phyloP scores from a whole-genome alignment of 768 basidiomycete species.

The Lactifluus rugatus region DNA sequence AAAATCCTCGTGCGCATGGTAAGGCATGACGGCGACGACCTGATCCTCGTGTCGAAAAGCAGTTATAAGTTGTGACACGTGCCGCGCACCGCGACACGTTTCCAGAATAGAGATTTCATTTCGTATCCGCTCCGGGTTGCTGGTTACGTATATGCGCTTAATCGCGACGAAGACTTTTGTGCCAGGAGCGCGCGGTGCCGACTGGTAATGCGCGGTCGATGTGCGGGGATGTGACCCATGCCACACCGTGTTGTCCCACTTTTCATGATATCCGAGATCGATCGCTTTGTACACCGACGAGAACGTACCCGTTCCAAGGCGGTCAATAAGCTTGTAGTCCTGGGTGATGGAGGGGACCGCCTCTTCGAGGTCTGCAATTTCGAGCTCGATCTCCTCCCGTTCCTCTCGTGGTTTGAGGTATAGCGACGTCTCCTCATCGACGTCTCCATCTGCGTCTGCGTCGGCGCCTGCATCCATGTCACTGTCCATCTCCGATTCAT shows the following conservation, averaged over 20 bases:
- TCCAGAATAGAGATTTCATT: slow-evolving; percentile 92
- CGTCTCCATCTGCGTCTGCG: slow-evolving; percentile 31
- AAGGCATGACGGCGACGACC: slow-evolving; percentile 90
- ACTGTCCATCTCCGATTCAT: slow-evolving; percentile 25
- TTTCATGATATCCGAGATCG: slow-evolving; percentile 63
- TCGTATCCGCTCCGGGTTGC: slow-evolving; percentile 81
- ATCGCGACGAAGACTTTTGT: slow-evolving; percentile 77
- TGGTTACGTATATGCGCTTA: slow-evolving; percentile 96
- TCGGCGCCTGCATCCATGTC: slow-evolving; percentile 19
- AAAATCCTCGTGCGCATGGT: slow-evolving; percentile 87
- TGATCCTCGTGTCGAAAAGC: slow-evolving; percentile 89
- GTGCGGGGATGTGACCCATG: slow-evolving; percentile 50
- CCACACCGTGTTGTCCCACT: slow-evolving; percentile 73
- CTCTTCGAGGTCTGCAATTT: slow-evolving; percentile 62
- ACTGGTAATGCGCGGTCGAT: slow-evolving; percentile 62
- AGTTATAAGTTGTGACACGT: slow-evolving; percentile 88
- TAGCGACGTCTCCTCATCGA: slow-evolving; percentile 55
- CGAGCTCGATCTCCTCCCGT: slow-evolving; percentile 59
- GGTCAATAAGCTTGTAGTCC: slow-evolving; percentile 76
- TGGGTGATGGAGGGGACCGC: slow-evolving; percentile 55
- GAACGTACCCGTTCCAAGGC: slow-evolving; percentile 95
- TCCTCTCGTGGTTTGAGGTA: slow-evolving; percentile 53
- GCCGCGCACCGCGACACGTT: slow-evolving; percentile 72
- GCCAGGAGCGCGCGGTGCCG: slow-evolving; percentile 31
- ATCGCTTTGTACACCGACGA: slow-evolving; percentile 98